A percentile compares a stretch with the other conserved stretches of the same genome.
Evolutionary conservation across 768 basidiomycete species (phyloP).

Genomic region (Russula ochroleuca): DNA sequence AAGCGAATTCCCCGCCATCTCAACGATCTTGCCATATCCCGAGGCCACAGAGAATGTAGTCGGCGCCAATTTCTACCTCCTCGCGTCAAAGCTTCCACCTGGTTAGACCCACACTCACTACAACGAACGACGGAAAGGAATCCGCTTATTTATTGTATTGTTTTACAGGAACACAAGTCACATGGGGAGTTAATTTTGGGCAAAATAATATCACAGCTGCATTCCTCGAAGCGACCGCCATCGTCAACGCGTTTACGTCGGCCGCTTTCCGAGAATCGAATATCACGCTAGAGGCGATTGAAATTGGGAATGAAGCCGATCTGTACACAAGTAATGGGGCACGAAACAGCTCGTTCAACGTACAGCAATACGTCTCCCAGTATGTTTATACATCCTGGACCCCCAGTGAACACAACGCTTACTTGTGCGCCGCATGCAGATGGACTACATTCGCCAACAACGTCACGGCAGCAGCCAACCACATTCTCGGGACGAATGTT

Average conservation of each 20-base stretch:
- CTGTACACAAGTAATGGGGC: slow-evolving; percentile 47
- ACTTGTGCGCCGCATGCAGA: slow-evolving; percentile 34
- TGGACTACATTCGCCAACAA: slow-evolving; percentile 53
- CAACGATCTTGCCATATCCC: slow-evolving; percentile 54
- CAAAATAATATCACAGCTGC: slow-evolving; percentile 36
- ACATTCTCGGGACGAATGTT: slow-evolving; percentile 38
- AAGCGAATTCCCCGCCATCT: slow-evolving; percentile 47
- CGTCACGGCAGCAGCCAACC: slow-evolving; percentile 39
- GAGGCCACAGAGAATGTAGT: slow-evolving; percentile 60
- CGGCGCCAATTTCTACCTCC: slow-evolving; percentile 52
- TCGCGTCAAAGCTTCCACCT: slow-evolving; percentile 48
- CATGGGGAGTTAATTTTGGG: slow-evolving; percentile 67
- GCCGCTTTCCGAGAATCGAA: slow-evolving; percentile 38
- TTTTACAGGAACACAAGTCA: slow-evolving; percentile 52
- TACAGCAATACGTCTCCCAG: slow-evolving; percentile 48
- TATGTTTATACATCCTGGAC: slow-evolving; percentile 33
- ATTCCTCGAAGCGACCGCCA: slow-evolving; percentile 45
- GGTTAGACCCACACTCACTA: slow-evolving; percentile 33
- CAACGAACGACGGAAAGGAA: background rate
- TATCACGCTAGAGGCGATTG: slow-evolving; percentile 52
- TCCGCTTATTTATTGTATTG: background rate
- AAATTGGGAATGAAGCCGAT: slow-evolving; percentile 62
- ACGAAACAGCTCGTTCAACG: slow-evolving; percentile 39
- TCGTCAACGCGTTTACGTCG: slow-evolving; percentile 47
- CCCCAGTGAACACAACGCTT: background rate